These are phyloP conservation scores for Hemileccinum impolitum DNA, from an alignment of 768 basidiomycete genomes.

Conservation along the genomic window DNA sequence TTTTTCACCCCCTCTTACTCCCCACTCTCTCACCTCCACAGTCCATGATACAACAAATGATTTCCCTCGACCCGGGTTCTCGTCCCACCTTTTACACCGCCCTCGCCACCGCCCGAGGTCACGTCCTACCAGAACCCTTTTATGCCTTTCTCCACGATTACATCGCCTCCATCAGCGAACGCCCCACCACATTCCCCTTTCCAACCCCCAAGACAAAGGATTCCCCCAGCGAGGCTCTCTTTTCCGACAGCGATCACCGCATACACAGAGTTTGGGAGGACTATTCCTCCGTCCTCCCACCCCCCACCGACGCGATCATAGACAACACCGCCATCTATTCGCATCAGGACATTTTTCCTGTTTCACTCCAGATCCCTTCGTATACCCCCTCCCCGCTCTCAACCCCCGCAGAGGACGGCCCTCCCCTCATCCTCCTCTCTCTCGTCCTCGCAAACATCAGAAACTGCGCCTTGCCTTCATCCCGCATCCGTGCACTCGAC, in stretches of 20 bases:
- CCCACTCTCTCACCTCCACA: constrained; percentile 33
- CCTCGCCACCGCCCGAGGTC: constrained; percentile 69
- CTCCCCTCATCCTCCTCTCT: constrained; percentile 83
- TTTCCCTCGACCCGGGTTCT: constrained; percentile 67
- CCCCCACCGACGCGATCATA: constrained; percentile 55
- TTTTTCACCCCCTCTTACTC: background rate
- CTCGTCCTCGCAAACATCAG: constrained; percentile 86
- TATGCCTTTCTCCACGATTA: constrained; percentile 95
- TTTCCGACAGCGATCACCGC: constrained; percentile 80
- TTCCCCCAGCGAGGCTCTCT: constrained; percentile 36
- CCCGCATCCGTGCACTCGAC: constrained; percentile 82
- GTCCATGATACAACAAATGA: constrained; percentile 89
- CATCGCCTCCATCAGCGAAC: constrained; percentile 73
- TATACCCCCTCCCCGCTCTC: constrained; percentile 36
- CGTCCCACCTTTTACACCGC: constrained; percentile 83
- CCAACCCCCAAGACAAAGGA: constrained; percentile 25
- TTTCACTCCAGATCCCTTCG: constrained; percentile 68
- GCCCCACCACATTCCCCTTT: constrained; percentile 47
- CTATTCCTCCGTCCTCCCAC: constrained; percentile 77
- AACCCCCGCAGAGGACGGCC: constrained; percentile 75
- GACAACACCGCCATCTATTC: too few relatives aligned
- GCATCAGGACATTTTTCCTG: constrained; percentile 74
- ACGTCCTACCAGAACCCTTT: constrained; percentile 88
- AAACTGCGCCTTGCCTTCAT: constrained; percentile 81
- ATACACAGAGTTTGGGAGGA: constrained; percentile 85